These are phyloP conservation scores for Colletotrichum trifolii DNA, from an alignment of 2,329 filamentous ascomycete genomes.

Conservation along the genomic window DNA sequence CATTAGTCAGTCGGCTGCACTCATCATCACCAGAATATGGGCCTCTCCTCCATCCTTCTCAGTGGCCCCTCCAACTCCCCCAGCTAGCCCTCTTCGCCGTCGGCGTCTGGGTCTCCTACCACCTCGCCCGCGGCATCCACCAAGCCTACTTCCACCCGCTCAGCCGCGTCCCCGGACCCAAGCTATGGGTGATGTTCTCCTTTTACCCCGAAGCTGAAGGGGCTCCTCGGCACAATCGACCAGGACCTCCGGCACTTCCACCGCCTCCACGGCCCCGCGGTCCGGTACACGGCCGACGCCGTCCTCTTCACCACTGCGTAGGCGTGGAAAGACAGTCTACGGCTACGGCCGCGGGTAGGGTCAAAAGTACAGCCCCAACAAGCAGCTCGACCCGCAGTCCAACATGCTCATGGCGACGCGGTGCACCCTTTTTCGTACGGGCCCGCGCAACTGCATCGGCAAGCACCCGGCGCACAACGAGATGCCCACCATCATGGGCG, in stretches of 20 bases:
- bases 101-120: not conserved
- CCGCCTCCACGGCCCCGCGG: constrained; percentile 53
- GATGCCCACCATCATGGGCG: constrained; percentile 60
- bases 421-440: constrained; percentile 29
- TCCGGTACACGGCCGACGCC: constrained; percentile 57
- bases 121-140: constrained; percentile 1
- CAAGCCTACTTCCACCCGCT: constrained; percentile 11
- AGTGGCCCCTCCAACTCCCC: no score
- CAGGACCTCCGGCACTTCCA: constrained; percentile 46
- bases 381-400: constrained; percentile 9
- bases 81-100: not conserved
- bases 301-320: constrained; percentile 52
- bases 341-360: constrained; percentile 1
- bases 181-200: constrained; percentile 5
- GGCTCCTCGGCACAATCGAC: constrained; percentile 6
- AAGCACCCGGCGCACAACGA: constrained; percentile 57
- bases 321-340: constrained; percentile 52
- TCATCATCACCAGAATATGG: no score
- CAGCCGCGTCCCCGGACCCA: not conserved
- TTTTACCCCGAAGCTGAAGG: constrained; percentile 6
- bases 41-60: no score
- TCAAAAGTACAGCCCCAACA: not conserved
- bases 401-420: constrained; percentile 5
- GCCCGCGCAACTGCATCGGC: constrained; percentile 29
- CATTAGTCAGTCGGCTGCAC: no score